Evolutionary conservation across 768 basidiomycete genomes (phyloP).

Genomic region (Stropharia rugosoannulata): DNA sequence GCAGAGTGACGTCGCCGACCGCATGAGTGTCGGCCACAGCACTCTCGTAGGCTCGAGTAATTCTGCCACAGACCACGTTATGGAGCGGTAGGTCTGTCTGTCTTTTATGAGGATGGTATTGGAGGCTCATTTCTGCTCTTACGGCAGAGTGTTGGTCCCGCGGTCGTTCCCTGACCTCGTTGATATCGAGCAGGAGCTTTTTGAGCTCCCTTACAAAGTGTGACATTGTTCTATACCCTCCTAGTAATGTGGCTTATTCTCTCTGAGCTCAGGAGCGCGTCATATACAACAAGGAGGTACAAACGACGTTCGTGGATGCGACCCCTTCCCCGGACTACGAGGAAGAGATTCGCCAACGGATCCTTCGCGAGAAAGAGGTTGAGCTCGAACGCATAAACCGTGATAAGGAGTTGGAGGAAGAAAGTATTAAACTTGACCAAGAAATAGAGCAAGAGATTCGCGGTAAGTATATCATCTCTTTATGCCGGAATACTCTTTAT

Average conservation of each 20-base stretch:
- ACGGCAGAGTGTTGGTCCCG: constrained; percentile 56
- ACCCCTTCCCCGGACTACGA: constrained; percentile 54
- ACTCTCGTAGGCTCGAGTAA: constrained; percentile 47
- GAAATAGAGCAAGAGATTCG: constrained; percentile 87
- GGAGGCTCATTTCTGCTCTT: constrained; percentile 3
- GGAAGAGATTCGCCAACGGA: constrained; percentile 72
- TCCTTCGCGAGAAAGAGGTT: constrained; percentile 61
- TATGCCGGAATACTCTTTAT: background rate
- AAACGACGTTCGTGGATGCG: constrained; percentile 67
- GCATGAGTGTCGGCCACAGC: constrained; percentile 34
- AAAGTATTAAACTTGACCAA: constrained; percentile 78
- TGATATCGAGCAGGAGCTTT: constrained; percentile 87
- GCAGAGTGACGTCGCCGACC: constrained; percentile 59
- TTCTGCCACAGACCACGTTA: constrained; percentile 63
- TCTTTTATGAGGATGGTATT: background rate
- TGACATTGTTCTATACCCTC: constrained; percentile 9
- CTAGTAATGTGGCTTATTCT: background rate
- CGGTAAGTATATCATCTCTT: constrained; percentile 39
- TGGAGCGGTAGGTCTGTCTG: constrained; percentile 56
- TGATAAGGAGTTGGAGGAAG: constrained; percentile 80
- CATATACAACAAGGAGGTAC: constrained; percentile 83
- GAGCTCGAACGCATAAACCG: constrained; percentile 56
- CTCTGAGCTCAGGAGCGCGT: constrained; percentile 59
- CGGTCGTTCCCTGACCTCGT: constrained; percentile 77
- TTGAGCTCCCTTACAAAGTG: constrained; percentile 87